Conservation (phyloP, 2,329 filamentous ascomycete species). For the Aspergillus sp. region DNA sequence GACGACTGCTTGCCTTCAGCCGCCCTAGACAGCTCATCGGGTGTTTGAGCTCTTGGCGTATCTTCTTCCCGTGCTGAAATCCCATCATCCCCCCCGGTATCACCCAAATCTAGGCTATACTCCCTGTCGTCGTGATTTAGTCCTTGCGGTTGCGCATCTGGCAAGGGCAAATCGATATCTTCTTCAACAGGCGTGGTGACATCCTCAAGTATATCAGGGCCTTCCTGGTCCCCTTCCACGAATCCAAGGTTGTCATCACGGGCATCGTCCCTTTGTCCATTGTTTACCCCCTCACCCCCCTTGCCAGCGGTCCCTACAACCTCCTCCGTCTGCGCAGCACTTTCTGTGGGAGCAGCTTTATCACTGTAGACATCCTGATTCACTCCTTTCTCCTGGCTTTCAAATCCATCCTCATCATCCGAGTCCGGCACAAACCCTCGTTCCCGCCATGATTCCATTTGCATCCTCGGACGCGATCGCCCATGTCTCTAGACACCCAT, state of each 20-base stretch:
- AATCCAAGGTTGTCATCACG: not conserved
- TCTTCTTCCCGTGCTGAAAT: not conserved
- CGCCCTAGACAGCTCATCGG: not conserved
- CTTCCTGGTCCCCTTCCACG: not conserved
- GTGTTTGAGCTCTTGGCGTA: not conserved
- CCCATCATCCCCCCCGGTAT: not conserved
- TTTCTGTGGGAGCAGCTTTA: slow-evolving; percentile 7
- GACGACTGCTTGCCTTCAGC: slow-evolving; percentile 2
- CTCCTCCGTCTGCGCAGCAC: not conserved
- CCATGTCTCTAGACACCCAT: slow-evolving; percentile 38
- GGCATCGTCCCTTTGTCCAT: not conserved
- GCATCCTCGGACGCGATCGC: slow-evolving; percentile 31
- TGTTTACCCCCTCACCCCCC: not conserved
- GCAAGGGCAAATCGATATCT: not conserved
- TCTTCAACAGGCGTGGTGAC: not conserved
- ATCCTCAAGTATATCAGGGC: not conserved
- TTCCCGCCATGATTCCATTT: slow-evolving; percentile 51
- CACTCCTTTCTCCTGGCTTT: slow-evolving; percentile 30
- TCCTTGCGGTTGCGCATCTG: not conserved
- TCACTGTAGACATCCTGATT: slow-evolving; percentile 10
- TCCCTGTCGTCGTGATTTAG: not conserved
- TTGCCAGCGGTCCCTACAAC: not conserved
- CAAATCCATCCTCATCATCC: slow-evolving; percentile 46
- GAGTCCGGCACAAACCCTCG: slow-evolving; percentile 54
- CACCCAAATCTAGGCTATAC: not conserved